Conservation (phyloP, 139 green algal genomes). For the Tetraselmis striata region DNA sequence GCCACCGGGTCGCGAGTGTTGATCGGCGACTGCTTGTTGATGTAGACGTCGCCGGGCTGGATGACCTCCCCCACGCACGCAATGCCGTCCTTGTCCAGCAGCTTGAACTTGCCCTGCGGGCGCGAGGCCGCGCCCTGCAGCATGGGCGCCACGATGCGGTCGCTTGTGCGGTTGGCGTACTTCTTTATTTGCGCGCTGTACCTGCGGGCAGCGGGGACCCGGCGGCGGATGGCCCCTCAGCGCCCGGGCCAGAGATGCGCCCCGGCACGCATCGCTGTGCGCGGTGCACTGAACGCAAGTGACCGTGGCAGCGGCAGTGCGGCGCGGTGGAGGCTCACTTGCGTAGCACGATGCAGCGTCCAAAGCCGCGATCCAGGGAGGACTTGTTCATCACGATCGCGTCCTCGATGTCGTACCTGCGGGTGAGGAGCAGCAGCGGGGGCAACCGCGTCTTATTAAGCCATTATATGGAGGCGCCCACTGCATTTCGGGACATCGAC, state of each 20-base stretch:
- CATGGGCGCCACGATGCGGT: slow-evolving; percentile 65
- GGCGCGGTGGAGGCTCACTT: slow-evolving; percentile 44
- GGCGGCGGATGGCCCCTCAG: too few relatives aligned
- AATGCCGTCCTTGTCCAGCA: slow-evolving; percentile 89
- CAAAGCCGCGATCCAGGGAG: slow-evolving; percentile 93
- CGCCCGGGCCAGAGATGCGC: too few relatives aligned
- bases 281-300: too few relatives aligned
- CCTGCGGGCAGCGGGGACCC: too few relatives aligned
- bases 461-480: too few relatives aligned
- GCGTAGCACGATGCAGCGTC: slow-evolving; percentile 90
- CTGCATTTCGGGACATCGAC: too few relatives aligned
- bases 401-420: slow-evolving; percentile 67
- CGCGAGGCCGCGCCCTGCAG: neutral
- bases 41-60: slow-evolving; percentile 66
- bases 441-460: too few relatives aligned
- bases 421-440: too few relatives aligned
- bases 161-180: slow-evolving; percentile 84
- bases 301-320: too few relatives aligned
- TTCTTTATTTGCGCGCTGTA: slow-evolving; percentile 51
- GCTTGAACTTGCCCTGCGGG: slow-evolving; percentile 21
- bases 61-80: slow-evolving; percentile 77
- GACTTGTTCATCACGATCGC: slow-evolving; percentile 98
- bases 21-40: slow-evolving; percentile 87
- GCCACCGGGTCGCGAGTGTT: slow-evolving; percentile 51
- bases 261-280: too few relatives aligned